Evolutionary conservation across 805 yeast genomes (phyloP).

Genomic region (Jamesozyma hellenica): DNA sequence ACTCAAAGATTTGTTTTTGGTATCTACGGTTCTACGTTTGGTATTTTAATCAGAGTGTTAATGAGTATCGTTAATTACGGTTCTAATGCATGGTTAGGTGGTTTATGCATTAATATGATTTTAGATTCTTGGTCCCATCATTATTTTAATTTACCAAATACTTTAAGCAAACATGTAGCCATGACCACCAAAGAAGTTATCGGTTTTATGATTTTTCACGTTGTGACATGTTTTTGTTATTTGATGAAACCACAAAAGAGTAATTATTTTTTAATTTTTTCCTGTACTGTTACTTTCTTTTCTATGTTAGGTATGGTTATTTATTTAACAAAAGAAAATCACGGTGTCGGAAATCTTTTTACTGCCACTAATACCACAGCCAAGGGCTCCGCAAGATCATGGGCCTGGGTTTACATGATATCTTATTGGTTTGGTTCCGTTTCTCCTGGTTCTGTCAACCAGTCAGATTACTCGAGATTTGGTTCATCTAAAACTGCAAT

Average conservation of each 20-base stretch:
- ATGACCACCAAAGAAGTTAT: conserved; percentile 31
- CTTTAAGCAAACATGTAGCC: conserved; percentile 24
- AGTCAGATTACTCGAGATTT: conserved; percentile 33
- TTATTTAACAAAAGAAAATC: conserved; percentile 26
- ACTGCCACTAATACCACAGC: conserved; percentile 20
- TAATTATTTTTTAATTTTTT: conserved; percentile 28
- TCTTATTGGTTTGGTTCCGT: conserved; percentile 35
- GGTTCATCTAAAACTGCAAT: conserved; percentile 26
- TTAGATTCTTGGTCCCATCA: conserved; percentile 33
- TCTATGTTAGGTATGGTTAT: conserved; percentile 34
- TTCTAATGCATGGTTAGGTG: conserved; percentile 37
- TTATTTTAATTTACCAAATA: conserved; percentile 28
- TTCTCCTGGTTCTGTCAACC: conserved; percentile 33
- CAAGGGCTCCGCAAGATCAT: conserved; percentile 30
- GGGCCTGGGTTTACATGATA: conserved; percentile 35
- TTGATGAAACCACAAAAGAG: conserved; percentile 36
- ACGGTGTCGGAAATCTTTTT: conserved; percentile 30
- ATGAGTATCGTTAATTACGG: conserved; percentile 41
- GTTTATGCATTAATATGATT: conserved; percentile 31
- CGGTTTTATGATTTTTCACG: conserved; percentile 34
- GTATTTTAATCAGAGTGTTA: conserved; percentile 32
- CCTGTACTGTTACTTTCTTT: conserved; percentile 31
- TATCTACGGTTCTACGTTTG: conserved; percentile 31
- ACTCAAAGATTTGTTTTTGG: conserved; percentile 41
- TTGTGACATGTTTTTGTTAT: conserved; percentile 34